Conservation (phyloP, 192 early-diverging fungal genomes). For the Podila horticola region DNA sequence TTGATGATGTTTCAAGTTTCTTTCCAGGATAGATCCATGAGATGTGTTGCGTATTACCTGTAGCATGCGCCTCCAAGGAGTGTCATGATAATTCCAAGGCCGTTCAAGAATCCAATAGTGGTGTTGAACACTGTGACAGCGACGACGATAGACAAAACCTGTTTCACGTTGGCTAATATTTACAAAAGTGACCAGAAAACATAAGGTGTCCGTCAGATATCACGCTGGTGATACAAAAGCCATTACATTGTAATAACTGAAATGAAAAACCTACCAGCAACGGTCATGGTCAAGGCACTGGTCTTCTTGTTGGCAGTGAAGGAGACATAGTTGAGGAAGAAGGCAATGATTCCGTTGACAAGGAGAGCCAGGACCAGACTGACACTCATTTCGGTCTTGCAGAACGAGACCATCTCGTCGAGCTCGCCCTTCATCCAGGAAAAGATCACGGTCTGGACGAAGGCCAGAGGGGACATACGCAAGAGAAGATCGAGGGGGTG, state of each 20-base stretch:
- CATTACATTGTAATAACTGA: too few species aligned
- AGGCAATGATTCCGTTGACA: constrained; percentile 85
- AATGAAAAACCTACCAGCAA: constrained; percentile 60
- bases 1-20: neutral
- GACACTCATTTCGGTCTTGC: constrained; percentile 53
- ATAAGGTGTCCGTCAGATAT: neutral
- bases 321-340: constrained; percentile 84
- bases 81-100: constrained; percentile 68
- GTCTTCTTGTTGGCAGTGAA: constrained; percentile 92
- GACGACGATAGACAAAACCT: constrained; percentile 73
- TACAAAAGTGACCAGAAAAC: neutral
- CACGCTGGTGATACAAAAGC: neutral
- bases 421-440: constrained; percentile 75
- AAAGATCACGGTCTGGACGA: constrained; percentile 75
- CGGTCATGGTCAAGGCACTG: constrained; percentile 85
- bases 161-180: constrained; percentile 74
- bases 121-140: constrained; percentile 70
- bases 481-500: constrained; percentile 84
- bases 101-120: constrained; percentile 67
- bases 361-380: constrained; percentile 63
- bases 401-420: constrained; percentile 50
- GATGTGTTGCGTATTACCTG: constrained; percentile 45
- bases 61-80: constrained; percentile 68
- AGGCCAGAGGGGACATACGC: constrained; percentile 82
- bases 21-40: neutral